Evolutionary conservation across 306 rosid species (phyloP).

Genomic region (Prunus mume): DNA sequence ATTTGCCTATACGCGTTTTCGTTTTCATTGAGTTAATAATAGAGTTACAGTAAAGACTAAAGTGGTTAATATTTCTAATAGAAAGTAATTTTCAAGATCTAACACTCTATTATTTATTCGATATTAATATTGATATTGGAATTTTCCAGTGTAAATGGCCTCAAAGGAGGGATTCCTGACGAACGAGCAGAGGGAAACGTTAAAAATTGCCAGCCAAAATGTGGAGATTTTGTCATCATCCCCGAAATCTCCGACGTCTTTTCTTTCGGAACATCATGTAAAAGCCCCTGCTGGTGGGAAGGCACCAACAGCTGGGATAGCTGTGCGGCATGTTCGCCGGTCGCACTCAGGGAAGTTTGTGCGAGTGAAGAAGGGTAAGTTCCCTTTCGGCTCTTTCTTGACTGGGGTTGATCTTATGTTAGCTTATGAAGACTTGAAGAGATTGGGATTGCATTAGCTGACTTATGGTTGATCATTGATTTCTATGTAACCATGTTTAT

Average conservation of each 20-base stretch:
- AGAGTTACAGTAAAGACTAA: background rate
- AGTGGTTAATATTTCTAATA: background rate
- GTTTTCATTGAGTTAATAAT: background rate
- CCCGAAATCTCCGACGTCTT: constrained; percentile 79
- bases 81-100: background rate
- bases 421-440: background rate
- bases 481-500: background rate
- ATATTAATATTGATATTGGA: constrained; percentile 1
- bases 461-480: background rate
- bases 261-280: constrained; percentile 67
- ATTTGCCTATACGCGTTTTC: background rate
- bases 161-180: constrained; percentile 91
- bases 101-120: background rate
- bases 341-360: constrained; percentile 79
- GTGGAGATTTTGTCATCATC: constrained; percentile 73
- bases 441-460: background rate
- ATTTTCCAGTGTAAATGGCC: constrained; percentile 52
- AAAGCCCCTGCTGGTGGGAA: constrained; percentile 83
- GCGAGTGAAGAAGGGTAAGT: constrained; percentile 89
- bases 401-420: background rate
- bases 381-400: background rate
- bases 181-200: constrained; percentile 72
- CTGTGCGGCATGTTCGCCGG: constrained; percentile 79
- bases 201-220: constrained; percentile 76
- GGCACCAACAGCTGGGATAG: constrained; percentile 70